Base-by-base conservation (phyloP, 768 basidiomycete species). In the Boletus rufocinnamomeus region DNA sequence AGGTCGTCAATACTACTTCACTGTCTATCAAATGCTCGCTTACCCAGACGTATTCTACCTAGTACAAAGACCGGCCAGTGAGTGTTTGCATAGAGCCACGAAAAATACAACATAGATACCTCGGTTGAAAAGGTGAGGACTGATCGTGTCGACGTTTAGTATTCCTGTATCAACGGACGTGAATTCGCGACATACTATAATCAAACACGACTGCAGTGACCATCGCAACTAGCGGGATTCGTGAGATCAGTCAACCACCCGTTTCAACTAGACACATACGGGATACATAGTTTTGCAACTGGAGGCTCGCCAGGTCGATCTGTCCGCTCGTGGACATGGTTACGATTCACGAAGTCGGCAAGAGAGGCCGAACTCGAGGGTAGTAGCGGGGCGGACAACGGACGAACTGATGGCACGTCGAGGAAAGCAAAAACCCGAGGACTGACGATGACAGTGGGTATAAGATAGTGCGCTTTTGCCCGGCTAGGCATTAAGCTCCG, bases 11-110 rank as follows among this genome's bases (percentile, higher is more conserved):
- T 21, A 3, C 19, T 11, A 1, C 14, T 23, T 27, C 11, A 9
- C 6, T 4, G 2, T 17, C 25, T 1, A 19, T 19, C 3, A 43
- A 28, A 40, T 45, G 23, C 7, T 27, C 5, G 8, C 54, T 23
- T 17, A 53, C 58, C 61, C 61, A 62, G 13, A 62, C 52, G 8
- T 62, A 14, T 9, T 62, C 50, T 17, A 60, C n/a, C 61, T 35
- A 14, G 34, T 35, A 35, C 34, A 6, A 14, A 14, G 34, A 32
- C 23, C 32, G 2, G n/a, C 11, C 9, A 4, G 28, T 2, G 6
- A 16, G 27, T n/a, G 38, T 48, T 41, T 9, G 37, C 19, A n/a
- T 35, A 14, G 21, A 43, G 35, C 9, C 5, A 28, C 17, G 16
- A 25, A 37, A 6, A 55, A 48, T 19, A 28, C 4, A 34, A 43